These are phyloP conservation scores for Stephanodiscus triporus DNA, from an alignment of 108 stramenopile genomes.

Conservation along the genomic window DNA sequence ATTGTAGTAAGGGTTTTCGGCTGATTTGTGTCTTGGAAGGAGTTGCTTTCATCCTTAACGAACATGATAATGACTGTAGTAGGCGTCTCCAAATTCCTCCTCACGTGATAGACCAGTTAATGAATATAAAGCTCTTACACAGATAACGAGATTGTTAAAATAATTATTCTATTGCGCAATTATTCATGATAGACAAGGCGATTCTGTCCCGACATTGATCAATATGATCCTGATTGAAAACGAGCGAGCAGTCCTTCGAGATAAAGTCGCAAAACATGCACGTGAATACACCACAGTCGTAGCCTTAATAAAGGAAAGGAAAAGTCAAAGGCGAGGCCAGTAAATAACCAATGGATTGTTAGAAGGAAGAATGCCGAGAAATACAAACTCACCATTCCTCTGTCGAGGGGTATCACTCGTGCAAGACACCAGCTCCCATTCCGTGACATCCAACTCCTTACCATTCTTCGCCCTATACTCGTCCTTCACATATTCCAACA, in stretches of 20 bases:
- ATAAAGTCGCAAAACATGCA: slow-evolving; percentile 91
- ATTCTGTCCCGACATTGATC: slow-evolving; percentile 84
- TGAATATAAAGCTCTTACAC: no score
- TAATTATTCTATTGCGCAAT: slow-evolving; percentile 65
- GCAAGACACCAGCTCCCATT: slow-evolving; percentile 75
- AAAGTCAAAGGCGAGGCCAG: no score
- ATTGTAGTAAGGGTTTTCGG: no score
- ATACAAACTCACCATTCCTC: slow-evolving; percentile 74
- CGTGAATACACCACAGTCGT: slow-evolving; percentile 91
- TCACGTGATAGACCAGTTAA: no score
- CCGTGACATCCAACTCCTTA: slow-evolving; percentile 62
- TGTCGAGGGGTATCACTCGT: slow-evolving; percentile 72
- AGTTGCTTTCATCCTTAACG: no score
- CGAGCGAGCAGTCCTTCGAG: slow-evolving; percentile 71
- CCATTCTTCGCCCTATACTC: slow-evolving; percentile 79
- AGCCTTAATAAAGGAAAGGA: slow-evolving; percentile 48
- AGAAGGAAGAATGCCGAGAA: no score
- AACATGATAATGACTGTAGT: no score
- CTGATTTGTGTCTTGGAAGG: no score
- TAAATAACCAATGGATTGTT: no score
- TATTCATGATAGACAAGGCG: slow-evolving; percentile 84
- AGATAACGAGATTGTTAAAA: not conserved
- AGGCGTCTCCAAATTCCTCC: no score
- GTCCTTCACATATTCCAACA: slow-evolving; percentile 85
- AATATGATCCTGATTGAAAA: slow-evolving; percentile 78